Evolutionary conservation across 2,329 filamentous ascomycete genomes (phyloP), one percentile per base, ranked within the genome.

Genomic region (Sporothrix brasiliensis): DNA sequence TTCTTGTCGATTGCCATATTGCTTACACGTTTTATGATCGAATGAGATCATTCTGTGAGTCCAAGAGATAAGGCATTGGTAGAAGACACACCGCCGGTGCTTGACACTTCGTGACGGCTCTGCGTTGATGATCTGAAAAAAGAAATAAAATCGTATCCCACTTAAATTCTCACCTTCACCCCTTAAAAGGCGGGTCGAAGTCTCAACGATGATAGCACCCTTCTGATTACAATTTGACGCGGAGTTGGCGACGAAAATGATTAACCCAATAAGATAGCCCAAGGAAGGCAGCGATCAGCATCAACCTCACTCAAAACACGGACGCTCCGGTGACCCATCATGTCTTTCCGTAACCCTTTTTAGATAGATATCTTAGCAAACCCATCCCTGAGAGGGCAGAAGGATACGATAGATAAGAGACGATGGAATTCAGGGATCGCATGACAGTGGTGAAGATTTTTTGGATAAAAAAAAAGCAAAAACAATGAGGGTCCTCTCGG

Each of bases 31-130:
- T 14, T 13, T 44, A 14, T 44, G 19, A 5, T 21, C 49, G 49
- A 52, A 14, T 60, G 30, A 41, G 19, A 9, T 41, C 27, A 27
- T 56, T 11, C 13, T 7, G 4, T 41, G 7, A 10, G 34, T n/a
- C 58, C 44, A 65, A 65, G 60, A 65, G 60, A 65, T 50, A 65
- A 65, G 47, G 16, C 13, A n/a, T 6, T 9, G 24, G 44, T 13
- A 50, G 61, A 34, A 3, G 9, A 4, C 3, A 19, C 13, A 13
- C 58, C 11, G 41, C 58, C 9, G 3, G 6, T 5, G 13, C 39
- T 19, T 16, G 56, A 47, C 6, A 3, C 21, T 7, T 63, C 21
- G 3, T 39, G 39, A 19, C 47, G 34, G 34, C 34, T 34, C 34
- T 34, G 6, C 9, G 34, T 34, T 34, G 34, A 7, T 34, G 34